phyloP scores from a whole-genome alignment of 805 yeast genomes.

The Saccharomycopsis sp. region DNA sequence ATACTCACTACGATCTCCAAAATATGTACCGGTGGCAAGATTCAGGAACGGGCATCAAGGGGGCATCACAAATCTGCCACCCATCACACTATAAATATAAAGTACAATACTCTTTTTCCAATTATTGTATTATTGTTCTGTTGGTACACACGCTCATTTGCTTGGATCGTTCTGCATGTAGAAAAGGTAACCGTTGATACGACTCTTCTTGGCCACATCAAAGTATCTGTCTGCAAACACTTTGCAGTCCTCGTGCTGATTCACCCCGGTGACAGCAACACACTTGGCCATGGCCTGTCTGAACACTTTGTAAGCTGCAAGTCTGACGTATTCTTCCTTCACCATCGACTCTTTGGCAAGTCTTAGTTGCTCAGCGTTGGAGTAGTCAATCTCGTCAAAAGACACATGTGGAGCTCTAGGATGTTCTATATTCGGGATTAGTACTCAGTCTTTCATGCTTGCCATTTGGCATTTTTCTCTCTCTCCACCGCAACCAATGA shows the following conservation, averaged over 20 bases:
- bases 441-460: too few relatives aligned
- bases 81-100: too few relatives aligned
- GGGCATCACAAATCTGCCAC: too few relatives aligned
- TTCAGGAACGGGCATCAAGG: too few relatives aligned
- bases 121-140: background rate
- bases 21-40: too few relatives aligned
- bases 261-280: slow-evolving; percentile 49
- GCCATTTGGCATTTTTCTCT: too few relatives aligned
- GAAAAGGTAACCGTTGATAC: slow-evolving; percentile 68
- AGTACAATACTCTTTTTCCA: too few relatives aligned
- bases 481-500: too few relatives aligned
- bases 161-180: slow-evolving; percentile 85
- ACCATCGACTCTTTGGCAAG: slow-evolving; percentile 70
- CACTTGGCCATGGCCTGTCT: slow-evolving; percentile 73
- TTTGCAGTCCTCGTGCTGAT: slow-evolving; percentile 71
- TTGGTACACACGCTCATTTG: slow-evolving; percentile 33
- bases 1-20: too few relatives aligned
- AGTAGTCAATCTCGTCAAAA: slow-evolving; percentile 74
- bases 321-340: slow-evolving; percentile 73
- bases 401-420: slow-evolving; percentile 64
- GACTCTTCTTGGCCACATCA: slow-evolving; percentile 59
- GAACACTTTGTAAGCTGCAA: slow-evolving; percentile 54
- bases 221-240: slow-evolving; percentile 68
- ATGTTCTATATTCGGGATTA: too few relatives aligned
- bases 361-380: slow-evolving; percentile 50